These are phyloP conservation scores for Onygena corvina DNA, from an alignment of 2,329 filamentous ascomycete genomes.

Conservation along the genomic window DNA sequence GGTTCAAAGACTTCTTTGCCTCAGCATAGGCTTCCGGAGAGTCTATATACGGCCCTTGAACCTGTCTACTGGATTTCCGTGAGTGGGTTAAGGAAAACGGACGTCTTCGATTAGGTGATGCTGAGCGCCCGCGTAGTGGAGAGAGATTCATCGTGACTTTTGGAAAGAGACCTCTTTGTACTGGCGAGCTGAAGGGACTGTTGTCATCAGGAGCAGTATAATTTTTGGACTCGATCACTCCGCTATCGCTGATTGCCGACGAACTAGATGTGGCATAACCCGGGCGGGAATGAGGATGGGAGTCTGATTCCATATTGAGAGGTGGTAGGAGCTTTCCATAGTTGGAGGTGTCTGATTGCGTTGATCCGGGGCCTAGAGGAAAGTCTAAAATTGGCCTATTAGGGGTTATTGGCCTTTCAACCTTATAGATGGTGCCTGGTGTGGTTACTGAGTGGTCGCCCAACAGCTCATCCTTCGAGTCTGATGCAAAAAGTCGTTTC, in stretches of 20 bases:
- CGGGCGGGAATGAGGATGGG: neutral
- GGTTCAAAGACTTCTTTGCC: neutral
- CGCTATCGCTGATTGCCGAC: conserved; percentile 7
- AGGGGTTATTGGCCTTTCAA: neutral
- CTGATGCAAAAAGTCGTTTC: conserved; percentile 8
- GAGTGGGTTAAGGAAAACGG: conserved; percentile 12
- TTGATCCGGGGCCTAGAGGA: neutral
- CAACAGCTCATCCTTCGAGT: neutral
- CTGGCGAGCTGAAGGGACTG: neutral
- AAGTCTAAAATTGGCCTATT: neutral
- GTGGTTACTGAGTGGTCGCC: neutral
- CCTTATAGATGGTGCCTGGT: neutral
- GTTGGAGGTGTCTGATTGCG: neutral
- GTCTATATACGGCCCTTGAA: neutral
- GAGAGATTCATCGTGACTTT: conserved; percentile 53
- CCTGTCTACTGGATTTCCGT: neutral
- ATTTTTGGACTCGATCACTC: neutral
- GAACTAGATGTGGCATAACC: conserved; percentile 10
- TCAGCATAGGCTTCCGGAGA: neutral
- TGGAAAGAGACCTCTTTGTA: conserved; percentile 32
- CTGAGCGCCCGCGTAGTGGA: conserved; percentile 48
- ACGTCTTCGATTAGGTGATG: conserved; percentile 41
- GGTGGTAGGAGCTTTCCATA: conserved; percentile 1
- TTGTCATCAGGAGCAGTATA: neutral
- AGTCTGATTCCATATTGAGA: conserved; percentile 6